Percentiles rank a stretch among this genome's conserved stretches.
phyloP scores from a whole-genome alignment of 169 alveolate genomes.

The Blepharisma undulans region DNA sequence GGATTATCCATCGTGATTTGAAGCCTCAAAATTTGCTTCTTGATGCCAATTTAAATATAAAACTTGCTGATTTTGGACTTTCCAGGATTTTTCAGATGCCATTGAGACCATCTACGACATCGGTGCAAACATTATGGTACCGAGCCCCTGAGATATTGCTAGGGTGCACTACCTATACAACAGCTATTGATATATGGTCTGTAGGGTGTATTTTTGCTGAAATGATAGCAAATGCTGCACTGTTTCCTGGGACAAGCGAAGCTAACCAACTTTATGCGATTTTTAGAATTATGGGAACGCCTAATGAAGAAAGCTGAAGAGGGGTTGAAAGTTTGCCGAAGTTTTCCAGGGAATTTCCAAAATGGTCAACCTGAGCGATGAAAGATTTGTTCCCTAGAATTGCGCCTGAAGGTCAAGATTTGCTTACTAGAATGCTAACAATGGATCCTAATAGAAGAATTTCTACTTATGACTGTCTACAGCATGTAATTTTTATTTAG shows the following conservation, averaged over 20 bases:
- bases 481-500: conserved; percentile 41
- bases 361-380: background rate
- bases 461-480: conserved; percentile 63
- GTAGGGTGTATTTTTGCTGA: conserved; percentile 88
- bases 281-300: conserved; percentile 85
- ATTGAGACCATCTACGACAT: conserved; percentile 87
- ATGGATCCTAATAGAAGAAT: conserved; percentile 71
- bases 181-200: conserved; percentile 91
- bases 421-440: conserved; percentile 54
- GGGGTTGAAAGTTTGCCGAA: background rate
- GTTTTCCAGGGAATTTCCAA: background rate
- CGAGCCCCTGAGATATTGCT: conserved; percentile 90
- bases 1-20: conserved; percentile 88
- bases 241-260: conserved; percentile 87
- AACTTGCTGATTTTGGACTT: conserved; percentile 89
- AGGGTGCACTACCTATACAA: conserved; percentile 85
- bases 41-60: conserved; percentile 77
- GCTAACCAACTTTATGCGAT: conserved; percentile 87
- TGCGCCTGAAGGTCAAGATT: conserved; percentile 41
- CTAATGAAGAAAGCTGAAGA: conserved; percentile 64
- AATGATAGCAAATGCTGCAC: conserved; percentile 82
- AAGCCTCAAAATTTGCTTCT: conserved; percentile 88
- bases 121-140: conserved; percentile 88
- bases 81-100: conserved; percentile 89
- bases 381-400: background rate